Conservation (phyloP, 2,329 filamentous ascomycete genomes). For the Cytospora leucostoma region DNA sequence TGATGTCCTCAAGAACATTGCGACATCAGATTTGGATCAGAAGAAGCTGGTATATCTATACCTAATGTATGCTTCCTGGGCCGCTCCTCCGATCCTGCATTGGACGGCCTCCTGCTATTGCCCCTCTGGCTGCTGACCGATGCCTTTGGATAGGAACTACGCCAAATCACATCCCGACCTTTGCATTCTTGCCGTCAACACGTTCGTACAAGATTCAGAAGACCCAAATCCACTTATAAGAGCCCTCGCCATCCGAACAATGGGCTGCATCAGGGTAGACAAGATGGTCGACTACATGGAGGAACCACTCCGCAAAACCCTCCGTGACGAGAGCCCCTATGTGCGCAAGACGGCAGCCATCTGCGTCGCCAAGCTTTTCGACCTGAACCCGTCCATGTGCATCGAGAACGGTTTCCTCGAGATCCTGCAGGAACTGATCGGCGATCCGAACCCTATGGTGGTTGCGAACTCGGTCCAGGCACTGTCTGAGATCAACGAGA, state of each 20-base stretch:
- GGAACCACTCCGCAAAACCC: slow-evolving; percentile 90
- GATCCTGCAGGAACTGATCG: slow-evolving; percentile 90
- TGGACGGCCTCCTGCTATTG: slow-evolving; percentile 12
- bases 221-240: slow-evolving; percentile 95
- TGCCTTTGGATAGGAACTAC: slow-evolving; percentile 73
- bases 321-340: slow-evolving; percentile 96
- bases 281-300: slow-evolving; percentile 99
- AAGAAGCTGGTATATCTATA: slow-evolving; percentile 99
- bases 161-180: slow-evolving; percentile 98
- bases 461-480: slow-evolving; percentile 97
- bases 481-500: slow-evolving; percentile 85
- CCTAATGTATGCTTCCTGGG: slow-evolving; percentile 69
- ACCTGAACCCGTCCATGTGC: slow-evolving; percentile 88
- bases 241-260: slow-evolving; percentile 93
- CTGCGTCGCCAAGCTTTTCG: slow-evolving; percentile 96
- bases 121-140: slow-evolving; percentile 29
- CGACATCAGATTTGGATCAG: slow-evolving; percentile 90
- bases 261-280: slow-evolving; percentile 97
- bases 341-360: slow-evolving; percentile 98
- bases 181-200: slow-evolving; percentile 98
- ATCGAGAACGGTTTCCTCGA: slow-evolving; percentile 97
- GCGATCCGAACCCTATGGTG: slow-evolving; percentile 98
- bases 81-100: background rate
- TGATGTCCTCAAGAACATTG: slow-evolving; percentile 98
- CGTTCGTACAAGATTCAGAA: slow-evolving; percentile 98